A percentile compares a stretch with the other conserved stretches of the same genome.
Conservation (phyloP, 352 stramenopile species). For the Globisporangium iwayamae region DNA sequence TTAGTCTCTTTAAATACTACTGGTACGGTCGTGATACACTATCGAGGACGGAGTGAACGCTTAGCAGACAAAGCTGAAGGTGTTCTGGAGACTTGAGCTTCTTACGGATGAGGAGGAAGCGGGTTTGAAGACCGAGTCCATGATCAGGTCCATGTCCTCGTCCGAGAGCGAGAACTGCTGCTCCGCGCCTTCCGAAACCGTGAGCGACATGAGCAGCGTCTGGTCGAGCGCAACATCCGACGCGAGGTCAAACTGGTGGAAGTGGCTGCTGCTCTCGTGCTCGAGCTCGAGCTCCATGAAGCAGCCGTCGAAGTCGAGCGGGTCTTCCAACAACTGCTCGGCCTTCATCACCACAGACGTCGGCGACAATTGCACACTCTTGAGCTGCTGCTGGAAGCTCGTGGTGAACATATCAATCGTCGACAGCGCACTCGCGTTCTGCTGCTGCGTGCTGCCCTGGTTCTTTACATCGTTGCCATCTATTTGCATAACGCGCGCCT, state of each 20-base stretch:
- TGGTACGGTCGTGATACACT: constrained; percentile 11
- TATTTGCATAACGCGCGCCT: neutral
- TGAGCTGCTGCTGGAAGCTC: neutral
- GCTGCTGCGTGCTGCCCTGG: neutral
- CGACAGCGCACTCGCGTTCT: neutral
- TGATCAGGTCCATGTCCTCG: constrained; percentile 16
- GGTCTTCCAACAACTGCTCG: constrained; percentile 6
- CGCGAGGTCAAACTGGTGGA: neutral
- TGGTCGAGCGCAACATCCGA: constrained; percentile 9
- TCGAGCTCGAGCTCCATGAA: constrained; percentile 13
- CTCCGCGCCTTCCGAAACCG: neutral
- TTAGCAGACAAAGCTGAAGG: constrained; percentile 13
- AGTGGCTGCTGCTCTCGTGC: neutral
- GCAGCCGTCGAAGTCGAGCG: constrained; percentile 15
- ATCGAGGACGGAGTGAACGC: neutral
- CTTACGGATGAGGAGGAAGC: neutral
- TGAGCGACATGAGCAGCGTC: constrained; percentile 8
- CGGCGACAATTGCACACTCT: constrained; percentile 12
- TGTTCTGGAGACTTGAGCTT: constrained; percentile 6
- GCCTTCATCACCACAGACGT: constrained; percentile 4
- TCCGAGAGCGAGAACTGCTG: constrained; percentile 15
- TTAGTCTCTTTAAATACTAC: constrained; percentile 13
- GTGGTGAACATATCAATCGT: neutral
- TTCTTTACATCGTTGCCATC: neutral
- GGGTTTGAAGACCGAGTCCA: constrained; percentile 11